Percentiles rank a stretch among this genome's conserved stretches.
These are phyloP conservation scores for Spinacia oleracea DNA, from an alignment of 179 eudicot species.

Conservation along the genomic window DNA sequence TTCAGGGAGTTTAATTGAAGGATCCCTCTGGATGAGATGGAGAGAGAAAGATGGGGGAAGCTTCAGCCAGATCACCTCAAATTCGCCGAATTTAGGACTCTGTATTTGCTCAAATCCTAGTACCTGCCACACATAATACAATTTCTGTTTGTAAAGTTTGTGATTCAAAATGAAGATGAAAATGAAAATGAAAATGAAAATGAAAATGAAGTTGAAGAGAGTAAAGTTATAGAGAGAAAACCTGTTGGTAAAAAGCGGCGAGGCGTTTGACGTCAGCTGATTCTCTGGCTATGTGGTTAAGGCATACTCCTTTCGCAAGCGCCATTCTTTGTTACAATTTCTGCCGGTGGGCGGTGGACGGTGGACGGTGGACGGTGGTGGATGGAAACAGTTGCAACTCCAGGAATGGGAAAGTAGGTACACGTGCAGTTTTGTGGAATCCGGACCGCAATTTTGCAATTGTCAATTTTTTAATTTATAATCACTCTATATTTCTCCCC, in stretches of 20 bases:
- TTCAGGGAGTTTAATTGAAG: slow-evolving; percentile 64
- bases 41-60: slow-evolving; percentile 55
- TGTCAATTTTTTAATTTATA: no score
- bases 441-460: no score
- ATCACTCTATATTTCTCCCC: no score
- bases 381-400: no score
- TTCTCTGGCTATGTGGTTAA: slow-evolving; percentile 82
- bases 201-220: neutral
- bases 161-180: no score
- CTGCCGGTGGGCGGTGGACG: no score
- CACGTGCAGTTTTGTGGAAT: no score
- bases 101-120: slow-evolving; percentile 85
- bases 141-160: no score
- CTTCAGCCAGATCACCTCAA: slow-evolving; percentile 75
- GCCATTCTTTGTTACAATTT: slow-evolving; percentile 18
- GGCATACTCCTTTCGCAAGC: slow-evolving; percentile 54
- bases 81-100: slow-evolving; percentile 57
- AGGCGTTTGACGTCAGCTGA: slow-evolving; percentile 77
- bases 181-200: no score
- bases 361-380: no score
- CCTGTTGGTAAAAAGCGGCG: slow-evolving; percentile 79
- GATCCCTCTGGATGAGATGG: slow-evolving; percentile 80
- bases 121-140: slow-evolving; percentile 37
- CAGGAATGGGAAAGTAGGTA: no score
- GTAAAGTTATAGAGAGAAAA: slow-evolving; percentile 11